These are phyloP conservation scores for Daldinia vernicosa DNA, from an alignment of 495 filamentous ascomycete species.

Conservation along the genomic window DNA sequence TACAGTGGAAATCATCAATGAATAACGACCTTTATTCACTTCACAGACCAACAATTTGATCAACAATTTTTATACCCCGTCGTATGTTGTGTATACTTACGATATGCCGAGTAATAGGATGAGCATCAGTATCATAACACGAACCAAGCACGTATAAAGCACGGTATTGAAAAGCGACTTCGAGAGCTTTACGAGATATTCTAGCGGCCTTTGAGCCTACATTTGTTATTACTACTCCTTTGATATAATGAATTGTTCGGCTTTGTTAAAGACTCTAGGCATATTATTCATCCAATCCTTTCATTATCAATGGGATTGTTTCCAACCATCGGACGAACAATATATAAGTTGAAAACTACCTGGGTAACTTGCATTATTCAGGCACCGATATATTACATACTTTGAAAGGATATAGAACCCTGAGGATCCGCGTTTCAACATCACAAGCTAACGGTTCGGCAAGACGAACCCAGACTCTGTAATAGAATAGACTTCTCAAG, in stretches of 20 bases:
- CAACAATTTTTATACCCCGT: too few species aligned
- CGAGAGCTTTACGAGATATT: too few species aligned
- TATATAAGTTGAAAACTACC: not conserved
- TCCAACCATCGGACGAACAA: not conserved
- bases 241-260: not conserved
- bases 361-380: not conserved
- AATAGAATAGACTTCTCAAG: too few species aligned
- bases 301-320: not conserved
- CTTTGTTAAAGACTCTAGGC: not conserved
- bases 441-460: not conserved
- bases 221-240: not conserved
- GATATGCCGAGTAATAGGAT: too few species aligned
- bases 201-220: not conserved
- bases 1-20: not conserved
- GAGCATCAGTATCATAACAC: not conserved
- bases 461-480: not conserved
- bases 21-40: not conserved
- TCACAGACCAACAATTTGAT: not conserved
- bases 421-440: not conserved
- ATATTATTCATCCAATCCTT: not conserved
- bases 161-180: not conserved
- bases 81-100: too few species aligned
- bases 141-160: not conserved
- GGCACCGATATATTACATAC: not conserved
- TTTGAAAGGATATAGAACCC: not conserved